Percentiles rank a stretch among this genome's conserved stretches.
Evolutionary conservation across 441 rosid species (phyloP).

Genomic region (Jatropha podagrica): DNA sequence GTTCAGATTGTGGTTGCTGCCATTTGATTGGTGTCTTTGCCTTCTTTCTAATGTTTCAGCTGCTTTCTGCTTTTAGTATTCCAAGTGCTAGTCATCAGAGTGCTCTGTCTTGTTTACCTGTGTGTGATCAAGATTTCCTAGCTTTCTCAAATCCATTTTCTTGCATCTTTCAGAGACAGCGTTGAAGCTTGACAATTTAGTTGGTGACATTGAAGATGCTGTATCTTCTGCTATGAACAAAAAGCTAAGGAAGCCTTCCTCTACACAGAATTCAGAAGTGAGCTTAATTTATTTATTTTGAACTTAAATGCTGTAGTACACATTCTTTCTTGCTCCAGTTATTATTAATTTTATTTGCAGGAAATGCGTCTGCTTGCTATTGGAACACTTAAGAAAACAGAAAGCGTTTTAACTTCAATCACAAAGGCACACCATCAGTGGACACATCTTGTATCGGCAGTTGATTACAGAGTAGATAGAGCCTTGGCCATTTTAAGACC

Average conservation of each 20-base stretch:
- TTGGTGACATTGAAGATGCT: slow-evolving; percentile 92
- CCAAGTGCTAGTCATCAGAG: neutral
- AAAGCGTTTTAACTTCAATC: slow-evolving; percentile 60
- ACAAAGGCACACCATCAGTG: slow-evolving; percentile 69
- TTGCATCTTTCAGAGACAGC: slow-evolving; percentile 72
- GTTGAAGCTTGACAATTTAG: slow-evolving; percentile 70
- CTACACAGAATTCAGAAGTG: slow-evolving; percentile 57
- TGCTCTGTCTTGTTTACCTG: neutral
- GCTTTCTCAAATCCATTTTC: slow-evolving; percentile 13
- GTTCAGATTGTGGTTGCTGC: neutral
- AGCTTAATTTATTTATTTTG: slow-evolving; percentile 28
- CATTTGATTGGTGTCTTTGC: neutral
- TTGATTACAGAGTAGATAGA: slow-evolving; percentile 90
- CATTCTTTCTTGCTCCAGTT: neutral
- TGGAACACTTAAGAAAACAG: slow-evolving; percentile 53
- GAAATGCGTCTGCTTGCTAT: slow-evolving; percentile 60
- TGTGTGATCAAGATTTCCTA: neutral
- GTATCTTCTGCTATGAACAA: slow-evolving; percentile 66
- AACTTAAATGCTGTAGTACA: slow-evolving; percentile 7
- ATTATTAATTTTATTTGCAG: slow-evolving; percentile 36
- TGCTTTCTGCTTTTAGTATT: neutral
- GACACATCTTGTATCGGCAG: slow-evolving; percentile 73
- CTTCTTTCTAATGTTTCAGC: neutral
- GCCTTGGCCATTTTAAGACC: slow-evolving; percentile 87
- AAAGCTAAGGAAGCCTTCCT: slow-evolving; percentile 48